These are phyloP conservation scores for Maudiozyma bulderi DNA, from an alignment of 805 yeast genomes.

Conservation along the genomic window DNA sequence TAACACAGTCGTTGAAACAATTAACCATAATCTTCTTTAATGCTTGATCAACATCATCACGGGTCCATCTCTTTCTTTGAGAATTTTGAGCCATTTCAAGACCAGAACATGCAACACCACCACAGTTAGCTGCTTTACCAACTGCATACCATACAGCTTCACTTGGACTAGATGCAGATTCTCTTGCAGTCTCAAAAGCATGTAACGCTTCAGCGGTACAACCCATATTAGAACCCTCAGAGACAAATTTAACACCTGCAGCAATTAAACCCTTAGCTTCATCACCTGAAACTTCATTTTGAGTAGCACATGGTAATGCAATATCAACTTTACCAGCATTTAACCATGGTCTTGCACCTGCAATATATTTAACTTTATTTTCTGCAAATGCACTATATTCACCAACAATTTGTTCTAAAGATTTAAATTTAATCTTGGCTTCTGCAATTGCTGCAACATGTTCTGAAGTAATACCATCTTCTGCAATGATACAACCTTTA, in stretches of 20 bases:
- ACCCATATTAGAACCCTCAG: conserved; percentile 99
- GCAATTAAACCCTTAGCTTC: conserved; percentile 93
- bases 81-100: conserved; percentile 99
- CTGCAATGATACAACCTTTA: conserved; percentile 75
- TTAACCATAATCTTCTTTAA: conserved; percentile 86
- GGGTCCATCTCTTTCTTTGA: conserved; percentile 81
- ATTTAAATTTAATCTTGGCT: conserved; percentile 71
- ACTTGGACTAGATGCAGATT: conserved; percentile 31
- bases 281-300: conserved; percentile 93
- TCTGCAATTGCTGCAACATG: conserved; percentile 67
- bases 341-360: conserved; percentile 95
- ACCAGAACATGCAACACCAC: conserved; percentile 99
- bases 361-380: conserved; percentile 62
- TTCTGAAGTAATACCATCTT: conserved; percentile 72
- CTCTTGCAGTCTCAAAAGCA: conserved; percentile 79
- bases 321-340: conserved; percentile 86
- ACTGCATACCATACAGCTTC: conserved; percentile 92
- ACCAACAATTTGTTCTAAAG: conserved; percentile 58
- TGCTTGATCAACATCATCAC: conserved; percentile 86
- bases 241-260: conserved; percentile 85
- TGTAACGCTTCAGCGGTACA: conserved; percentile 95
- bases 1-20: conserved; percentile 88
- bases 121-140: conserved; percentile 98
- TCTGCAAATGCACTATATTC: conserved; percentile 50
- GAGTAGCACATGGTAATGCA: conserved; percentile 97